These are phyloP conservation scores for Candida awuae DNA, from an alignment of 805 yeast genomes.

Conservation along the genomic window DNA sequence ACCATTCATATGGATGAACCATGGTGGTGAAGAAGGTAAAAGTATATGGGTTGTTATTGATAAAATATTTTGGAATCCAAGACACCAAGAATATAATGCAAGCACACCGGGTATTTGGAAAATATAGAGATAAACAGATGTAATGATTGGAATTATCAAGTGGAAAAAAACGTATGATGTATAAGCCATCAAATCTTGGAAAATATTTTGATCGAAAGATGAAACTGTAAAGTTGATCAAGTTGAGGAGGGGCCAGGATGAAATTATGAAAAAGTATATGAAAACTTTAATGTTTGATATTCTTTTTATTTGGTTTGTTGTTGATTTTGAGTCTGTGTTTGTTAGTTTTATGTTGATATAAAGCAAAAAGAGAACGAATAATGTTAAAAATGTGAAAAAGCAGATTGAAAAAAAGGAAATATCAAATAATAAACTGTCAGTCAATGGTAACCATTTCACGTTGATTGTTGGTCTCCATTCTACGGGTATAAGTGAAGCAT, in stretches of 20 bases:
- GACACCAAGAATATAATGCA: slow-evolving; percentile 42
- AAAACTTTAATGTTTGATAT: not conserved
- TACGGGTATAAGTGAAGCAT: slow-evolving; percentile 51
- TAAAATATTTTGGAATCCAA: slow-evolving; percentile 53
- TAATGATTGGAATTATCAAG: slow-evolving; percentile 50
- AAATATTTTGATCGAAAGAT: slow-evolving; percentile 28
- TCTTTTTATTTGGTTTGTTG: not conserved
- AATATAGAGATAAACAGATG: slow-evolving; percentile 54
- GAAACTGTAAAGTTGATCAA: slow-evolving; percentile 33
- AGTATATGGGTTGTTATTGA: slow-evolving; percentile 55
- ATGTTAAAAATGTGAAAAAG: not conserved
- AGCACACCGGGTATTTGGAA: slow-evolving; percentile 62
- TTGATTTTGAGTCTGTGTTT: not conserved
- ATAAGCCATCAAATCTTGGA: slow-evolving; percentile 53
- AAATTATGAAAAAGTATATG: slow-evolving; percentile 28
- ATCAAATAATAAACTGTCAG: slow-evolving; percentile 36
- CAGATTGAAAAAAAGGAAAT: not conserved
- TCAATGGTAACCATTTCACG: slow-evolving; percentile 37
- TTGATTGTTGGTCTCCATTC: slow-evolving; percentile 45
- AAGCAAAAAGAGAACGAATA: not conserved
- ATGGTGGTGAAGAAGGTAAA: slow-evolving; percentile 69
- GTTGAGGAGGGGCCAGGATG: slow-evolving; percentile 45
- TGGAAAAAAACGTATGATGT: slow-evolving; percentile 54
- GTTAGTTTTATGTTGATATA: no score
- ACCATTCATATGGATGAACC: slow-evolving; percentile 61